Percentiles rank a stretch among this genome's conserved stretches.
Evolutionary conservation across 306 rosid species (phyloP).

Genomic region (Quercus berberidifolia): DNA sequence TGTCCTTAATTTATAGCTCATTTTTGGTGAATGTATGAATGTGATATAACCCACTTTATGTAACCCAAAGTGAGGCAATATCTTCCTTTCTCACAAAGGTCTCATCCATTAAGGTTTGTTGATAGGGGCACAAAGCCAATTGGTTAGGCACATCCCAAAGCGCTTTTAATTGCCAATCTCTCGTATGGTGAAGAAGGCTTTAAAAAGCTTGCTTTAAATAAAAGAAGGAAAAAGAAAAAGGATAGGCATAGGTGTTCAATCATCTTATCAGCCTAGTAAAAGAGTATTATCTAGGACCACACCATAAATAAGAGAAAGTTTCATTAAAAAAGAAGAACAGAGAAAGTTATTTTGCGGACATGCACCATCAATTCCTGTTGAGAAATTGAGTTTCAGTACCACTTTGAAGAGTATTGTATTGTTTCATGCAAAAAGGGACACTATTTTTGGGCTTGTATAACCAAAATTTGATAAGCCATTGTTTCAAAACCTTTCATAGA

Average conservation of each 20-base stretch:
- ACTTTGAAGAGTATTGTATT: neutral
- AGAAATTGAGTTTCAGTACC: neutral
- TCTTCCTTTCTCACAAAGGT: neutral
- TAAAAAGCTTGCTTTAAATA: neutral
- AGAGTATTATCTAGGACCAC: conserved; percentile 3
- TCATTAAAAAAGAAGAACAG: no score
- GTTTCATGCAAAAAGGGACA: neutral
- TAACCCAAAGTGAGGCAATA: conserved; percentile 15
- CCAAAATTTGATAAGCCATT: neutral
- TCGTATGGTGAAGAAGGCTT: neutral
- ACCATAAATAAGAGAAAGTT: neutral
- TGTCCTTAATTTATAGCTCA: neutral
- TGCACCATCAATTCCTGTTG: neutral
- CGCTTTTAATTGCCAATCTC: conserved; percentile 14
- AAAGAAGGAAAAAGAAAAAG: neutral
- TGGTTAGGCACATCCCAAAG: neutral
- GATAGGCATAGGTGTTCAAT: conserved; percentile 10
- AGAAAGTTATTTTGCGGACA: neutral
- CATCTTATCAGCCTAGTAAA: conserved; percentile 27
- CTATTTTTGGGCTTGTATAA: neutral
- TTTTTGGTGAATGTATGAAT: neutral
- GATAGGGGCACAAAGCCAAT: neutral
- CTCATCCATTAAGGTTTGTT: neutral
- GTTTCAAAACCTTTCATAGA: no score
- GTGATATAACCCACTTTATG: conserved; percentile 36